These are phyloP conservation scores for Leishmania tarentolae DNA, from an alignment of 208 protist species.

Conservation along the genomic window DNA sequence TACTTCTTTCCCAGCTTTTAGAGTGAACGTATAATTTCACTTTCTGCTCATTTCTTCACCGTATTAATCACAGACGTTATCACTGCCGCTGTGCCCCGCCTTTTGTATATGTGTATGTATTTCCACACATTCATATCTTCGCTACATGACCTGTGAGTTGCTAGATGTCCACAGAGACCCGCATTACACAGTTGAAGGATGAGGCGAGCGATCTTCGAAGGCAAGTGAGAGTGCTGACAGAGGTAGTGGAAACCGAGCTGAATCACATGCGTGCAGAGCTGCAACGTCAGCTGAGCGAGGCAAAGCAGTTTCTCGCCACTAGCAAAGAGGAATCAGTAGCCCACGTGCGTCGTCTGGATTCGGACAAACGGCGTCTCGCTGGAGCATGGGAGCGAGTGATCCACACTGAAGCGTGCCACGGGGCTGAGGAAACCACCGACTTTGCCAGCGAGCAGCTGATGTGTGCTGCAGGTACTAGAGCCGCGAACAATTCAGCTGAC, in stretches of 20 bases:
- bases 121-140: not conserved
- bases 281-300: conserved; percentile 12
- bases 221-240: conserved; percentile 13
- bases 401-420: not conserved
- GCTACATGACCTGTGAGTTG: not conserved
- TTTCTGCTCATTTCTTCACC: not conserved
- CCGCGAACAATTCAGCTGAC: not conserved
- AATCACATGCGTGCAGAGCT: conserved; percentile 10
- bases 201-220: conserved; percentile 13
- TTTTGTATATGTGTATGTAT: not conserved
- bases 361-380: conserved; percentile 6
- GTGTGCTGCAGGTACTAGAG: not conserved
- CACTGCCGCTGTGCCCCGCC: not conserved
- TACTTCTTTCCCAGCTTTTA: not conserved
- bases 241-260: conserved; percentile 12
- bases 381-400: conserved; percentile 8
- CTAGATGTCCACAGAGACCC: conserved; percentile 12
- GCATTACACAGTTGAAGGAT: conserved; percentile 18
- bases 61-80: not conserved
- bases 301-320: conserved; percentile 6
- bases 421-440: not conserved
- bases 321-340: conserved; percentile 9
- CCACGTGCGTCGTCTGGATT: conserved; percentile 5
- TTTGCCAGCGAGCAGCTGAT: not conserved
- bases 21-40: not conserved